Evolutionary conservation across 2,329 filamentous ascomycete genomes (phyloP), one percentile per base, ranked within the genome.

Genomic region (Cadophora gregata): DNA sequence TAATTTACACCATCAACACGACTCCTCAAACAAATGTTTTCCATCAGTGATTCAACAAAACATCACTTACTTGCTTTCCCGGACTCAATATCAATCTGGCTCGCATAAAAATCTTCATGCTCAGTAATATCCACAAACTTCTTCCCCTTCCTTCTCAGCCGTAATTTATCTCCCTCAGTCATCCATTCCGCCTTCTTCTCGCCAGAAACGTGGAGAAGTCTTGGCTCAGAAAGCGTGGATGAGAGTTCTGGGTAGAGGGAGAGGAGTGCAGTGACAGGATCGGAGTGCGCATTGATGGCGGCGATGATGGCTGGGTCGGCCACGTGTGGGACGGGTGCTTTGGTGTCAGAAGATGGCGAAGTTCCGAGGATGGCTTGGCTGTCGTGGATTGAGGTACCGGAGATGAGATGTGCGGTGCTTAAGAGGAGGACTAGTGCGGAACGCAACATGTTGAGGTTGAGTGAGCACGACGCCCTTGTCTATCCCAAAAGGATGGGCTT

Each of bases 91-190:
- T 42, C 62, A 14, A 58, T 25, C 25, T 63, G 60, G 16, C 45
- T 36, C 14, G 62, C 62, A 47, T 63, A 63, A 53, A 58, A 63
- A 7, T 63, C 38, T 24, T 63, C 31, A 48, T 63, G 62, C 12
- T 63, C 62, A 8, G 62, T 63, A 29, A 63, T 63, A 24, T 63
- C 62, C 10, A 55, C 25, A 25, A 63, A 63, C 51, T 63, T 63
- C 62, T 58, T 63, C 27, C 51, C 62, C 9, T 45, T 25, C 29
- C 51, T 63, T 2, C 62, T 51, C 21, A 63, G 21, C 14, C 51
- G 62, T 27, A 63, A 56, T 33, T 63, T 63, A 31, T 63, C 62
- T 3, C 62, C 62, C 36, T 63, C 62, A 19, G 62, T 63, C 51
- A 63, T 56, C 62, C 62, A 63, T 63, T 58, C 50, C 16, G 62